Evolutionary conservation across 768 basidiomycete species (phyloP), one percentile per base, ranked within the genome.

Genomic region (Kwoniella sp.): DNA sequence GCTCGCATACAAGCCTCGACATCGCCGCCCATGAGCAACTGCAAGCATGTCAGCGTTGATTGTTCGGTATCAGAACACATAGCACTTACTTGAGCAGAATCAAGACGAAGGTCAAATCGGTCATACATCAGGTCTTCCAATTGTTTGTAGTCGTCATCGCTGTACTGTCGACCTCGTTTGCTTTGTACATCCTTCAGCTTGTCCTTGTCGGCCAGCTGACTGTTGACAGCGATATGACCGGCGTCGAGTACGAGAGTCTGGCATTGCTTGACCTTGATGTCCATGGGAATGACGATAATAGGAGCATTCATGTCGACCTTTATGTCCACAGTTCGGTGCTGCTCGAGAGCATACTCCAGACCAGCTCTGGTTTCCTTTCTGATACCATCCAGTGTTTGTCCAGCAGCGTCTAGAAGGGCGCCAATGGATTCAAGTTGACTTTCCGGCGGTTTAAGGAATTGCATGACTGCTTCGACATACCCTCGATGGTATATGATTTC

Each of bases 71-170:
- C 15, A 47, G 38, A 52, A n/a, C 11, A 38, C 12, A 30, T 37
- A 34, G n/a, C 25, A 55, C 82, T 61, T 66, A 94, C 93, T 87
- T 98, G 95, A 13, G 96, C 93, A 50, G 90, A 88, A 71, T 93
- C 85, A 20, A 99, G 85, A 61, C 86, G 87, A 38, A 99, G 84
- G 12, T 85, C 86, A 70, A 96, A 84, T 69, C 89, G 90, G 81
- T 99, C 96, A 74, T 98, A 99, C 92, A 98, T 95, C 37, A 97
- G 82, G 1, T 89, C 89, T 81, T 97, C 93, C 26, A 99, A 84
- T 58, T 87, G 85, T 71, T 84, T 84, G 81, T 90, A 93, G 72
- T 99, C 96, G 56, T 90, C 90, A 20, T 93, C 92, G 45, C 84
- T 87, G 78, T 96, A 96, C 74, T 89, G 84, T 76, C 90, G 87